phyloP scores from a whole-genome alignment of 306 rosid genomes.

The Prunus dulcis region DNA sequence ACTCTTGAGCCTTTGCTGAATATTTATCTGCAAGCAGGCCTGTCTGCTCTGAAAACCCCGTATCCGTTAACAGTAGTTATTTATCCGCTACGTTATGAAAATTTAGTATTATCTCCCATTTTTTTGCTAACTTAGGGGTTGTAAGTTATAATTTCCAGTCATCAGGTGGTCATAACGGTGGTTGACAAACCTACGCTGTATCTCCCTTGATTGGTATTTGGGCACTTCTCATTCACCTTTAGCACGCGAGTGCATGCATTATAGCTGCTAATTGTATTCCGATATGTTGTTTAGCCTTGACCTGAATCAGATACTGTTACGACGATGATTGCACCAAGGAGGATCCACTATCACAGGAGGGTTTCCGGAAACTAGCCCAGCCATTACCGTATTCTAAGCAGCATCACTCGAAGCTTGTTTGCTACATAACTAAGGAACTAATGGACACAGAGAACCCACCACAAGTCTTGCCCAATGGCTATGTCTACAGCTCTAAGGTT shows the following conservation, averaged over 20 bases:
- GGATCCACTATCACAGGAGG: constrained; percentile 89
- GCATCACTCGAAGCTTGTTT: constrained; percentile 91
- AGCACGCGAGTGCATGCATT: constrained; percentile 5
- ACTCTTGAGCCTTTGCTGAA: constrained; percentile 86
- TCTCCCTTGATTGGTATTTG: constrained; percentile 13
- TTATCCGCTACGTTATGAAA: neutral
- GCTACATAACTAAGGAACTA: constrained; percentile 93
- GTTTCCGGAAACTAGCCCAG: constrained; percentile 74
- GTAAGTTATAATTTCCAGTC: neutral
- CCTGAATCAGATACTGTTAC: constrained; percentile 79
- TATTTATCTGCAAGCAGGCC: constrained; percentile 94
- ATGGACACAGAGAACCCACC: constrained; percentile 98
- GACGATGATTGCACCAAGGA: constrained; percentile 96
- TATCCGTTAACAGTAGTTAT: constrained; percentile 44
- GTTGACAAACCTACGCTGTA: neutral
- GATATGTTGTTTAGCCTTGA: constrained; percentile 47
- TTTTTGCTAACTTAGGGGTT: neutral
- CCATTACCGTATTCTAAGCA: constrained; percentile 90
- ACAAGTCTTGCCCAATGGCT: constrained; percentile 90
- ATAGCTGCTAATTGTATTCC: constrained; percentile 1
- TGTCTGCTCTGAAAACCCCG: constrained; percentile 96
- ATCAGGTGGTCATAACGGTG: neutral
- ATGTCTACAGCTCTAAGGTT: constrained; percentile 92
- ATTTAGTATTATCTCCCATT: neutral
- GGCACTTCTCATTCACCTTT: constrained; percentile 15